Percentiles rank a stretch among this genome's conserved stretches.
These are phyloP conservation scores for Eurotiales sp. DNA, from an alignment of 2,329 filamentous ascomycete genomes.

Conservation along the genomic window DNA sequence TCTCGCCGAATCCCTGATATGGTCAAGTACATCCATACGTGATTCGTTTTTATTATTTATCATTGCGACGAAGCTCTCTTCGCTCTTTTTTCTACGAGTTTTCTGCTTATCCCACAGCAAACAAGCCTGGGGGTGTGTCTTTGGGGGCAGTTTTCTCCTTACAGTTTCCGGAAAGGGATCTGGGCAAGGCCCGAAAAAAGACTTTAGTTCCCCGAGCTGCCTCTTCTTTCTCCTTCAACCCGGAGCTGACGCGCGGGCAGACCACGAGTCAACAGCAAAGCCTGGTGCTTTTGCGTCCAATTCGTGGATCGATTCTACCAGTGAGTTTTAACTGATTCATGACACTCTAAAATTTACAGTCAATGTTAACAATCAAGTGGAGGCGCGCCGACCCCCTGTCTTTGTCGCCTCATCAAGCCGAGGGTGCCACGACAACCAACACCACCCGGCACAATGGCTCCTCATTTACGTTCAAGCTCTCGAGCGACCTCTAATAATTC, in stretches of 20 bases:
- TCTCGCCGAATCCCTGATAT: constrained; percentile 2
- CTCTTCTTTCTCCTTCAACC: constrained; percentile 21
- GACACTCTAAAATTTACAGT: too few relatives aligned
- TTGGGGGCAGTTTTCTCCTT: constrained; percentile 20
- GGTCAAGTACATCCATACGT: not conserved
- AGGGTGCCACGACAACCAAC: not conserved
- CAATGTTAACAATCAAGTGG: constrained; percentile 23
- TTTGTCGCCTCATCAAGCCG: constrained; percentile 5
- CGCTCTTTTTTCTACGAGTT: not conserved
- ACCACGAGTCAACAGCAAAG: constrained; percentile 30
- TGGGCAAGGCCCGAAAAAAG: constrained; percentile 25
- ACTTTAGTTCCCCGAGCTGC: constrained; percentile 23
- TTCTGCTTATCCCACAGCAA: too few relatives aligned
- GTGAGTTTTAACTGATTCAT: constrained; percentile 23
- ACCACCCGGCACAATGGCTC: constrained; percentile 26
- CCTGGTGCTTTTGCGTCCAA: constrained; percentile 27
- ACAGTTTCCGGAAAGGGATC: constrained; percentile 18
- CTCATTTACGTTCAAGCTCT: constrained; percentile 32
- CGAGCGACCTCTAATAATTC: constrained; percentile 28
- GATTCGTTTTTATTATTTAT: not conserved
- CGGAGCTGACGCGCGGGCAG: constrained; percentile 29
- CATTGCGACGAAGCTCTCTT: not conserved
- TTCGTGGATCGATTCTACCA: constrained; percentile 20
- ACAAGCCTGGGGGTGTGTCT: not conserved
- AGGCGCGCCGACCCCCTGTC: constrained; percentile 13